Evolutionary conservation across 1,139 yeast species (phyloP).

Genomic region (Blastobotrys persicus): DNA sequence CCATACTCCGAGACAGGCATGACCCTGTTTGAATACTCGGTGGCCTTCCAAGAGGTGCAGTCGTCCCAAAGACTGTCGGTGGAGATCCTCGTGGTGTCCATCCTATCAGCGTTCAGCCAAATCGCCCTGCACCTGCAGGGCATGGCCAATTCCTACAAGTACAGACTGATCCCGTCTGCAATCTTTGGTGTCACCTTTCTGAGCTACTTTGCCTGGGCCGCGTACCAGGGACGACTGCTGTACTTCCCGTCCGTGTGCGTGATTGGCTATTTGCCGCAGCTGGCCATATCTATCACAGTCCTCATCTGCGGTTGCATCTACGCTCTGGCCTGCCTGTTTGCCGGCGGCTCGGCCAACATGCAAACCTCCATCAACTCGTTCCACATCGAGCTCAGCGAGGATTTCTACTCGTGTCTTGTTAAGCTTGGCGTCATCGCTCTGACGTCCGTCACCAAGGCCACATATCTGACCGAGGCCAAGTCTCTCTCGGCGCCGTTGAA

Average conservation of each 20-base stretch:
- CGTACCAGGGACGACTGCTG: constrained; percentile 42
- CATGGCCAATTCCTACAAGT: constrained; percentile 49
- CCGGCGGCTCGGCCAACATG: constrained; percentile 53
- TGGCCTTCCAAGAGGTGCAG: constrained; percentile 70
- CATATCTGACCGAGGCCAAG: constrained; percentile 60
- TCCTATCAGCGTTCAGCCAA: constrained; percentile 56
- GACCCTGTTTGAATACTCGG: constrained; percentile 69
- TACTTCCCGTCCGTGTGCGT: constrained; percentile 56
- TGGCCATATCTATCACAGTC: constrained; percentile 51
- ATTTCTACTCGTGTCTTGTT: constrained; percentile 60
- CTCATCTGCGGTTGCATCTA: constrained; percentile 52
- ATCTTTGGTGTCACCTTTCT: constrained; percentile 53
- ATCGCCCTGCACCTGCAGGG: constrained; percentile 59
- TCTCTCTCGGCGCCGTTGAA: constrained; percentile 47
- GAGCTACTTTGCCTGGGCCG: constrained; percentile 43
- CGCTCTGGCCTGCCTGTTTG: constrained; percentile 51
- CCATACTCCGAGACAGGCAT: constrained; percentile 68
- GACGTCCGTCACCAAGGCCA: constrained; percentile 63
- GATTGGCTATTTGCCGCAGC: constrained; percentile 60
- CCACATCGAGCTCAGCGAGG: constrained; percentile 50
- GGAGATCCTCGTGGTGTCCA: constrained; percentile 51
- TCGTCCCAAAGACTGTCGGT: constrained; percentile 51
- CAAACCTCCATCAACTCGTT: constrained; percentile 34
- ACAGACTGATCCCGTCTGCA: constrained; percentile 61
- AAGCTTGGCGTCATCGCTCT: constrained; percentile 62